These are phyloP conservation scores for Saccharum hybrid DNA, from an alignment of 202 grass and related monocot species.

Conservation along the genomic window DNA sequence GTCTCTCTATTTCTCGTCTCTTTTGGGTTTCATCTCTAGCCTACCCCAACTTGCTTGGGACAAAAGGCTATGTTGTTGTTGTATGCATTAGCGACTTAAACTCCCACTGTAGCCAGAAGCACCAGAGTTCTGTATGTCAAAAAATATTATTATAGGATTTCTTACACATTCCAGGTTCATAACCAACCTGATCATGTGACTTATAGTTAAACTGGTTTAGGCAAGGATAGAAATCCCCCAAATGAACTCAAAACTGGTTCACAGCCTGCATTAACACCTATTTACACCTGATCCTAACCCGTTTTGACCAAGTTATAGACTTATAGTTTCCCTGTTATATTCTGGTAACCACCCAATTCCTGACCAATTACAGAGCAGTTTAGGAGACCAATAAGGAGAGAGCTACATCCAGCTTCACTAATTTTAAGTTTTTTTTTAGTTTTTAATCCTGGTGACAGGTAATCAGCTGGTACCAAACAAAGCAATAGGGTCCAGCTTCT, in stretches of 20 bases:
- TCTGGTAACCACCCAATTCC: not conserved
- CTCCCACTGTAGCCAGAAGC: not conserved
- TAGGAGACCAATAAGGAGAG: not conserved
- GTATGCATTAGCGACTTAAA: not conserved
- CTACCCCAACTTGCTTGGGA: no score
- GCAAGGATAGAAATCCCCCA: not conserved
- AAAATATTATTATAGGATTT: not conserved
- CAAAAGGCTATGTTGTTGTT: no score
- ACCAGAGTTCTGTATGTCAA: conserved; percentile 18
- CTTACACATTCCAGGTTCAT: not conserved
- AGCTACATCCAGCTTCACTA: not conserved
- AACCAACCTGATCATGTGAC: not conserved
- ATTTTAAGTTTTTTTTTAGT: not conserved
- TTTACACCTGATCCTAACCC: not conserved
- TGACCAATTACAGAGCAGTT: not conserved
- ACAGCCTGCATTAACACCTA: not conserved
- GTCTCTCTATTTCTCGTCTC: no score
- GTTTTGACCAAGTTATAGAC: not conserved
- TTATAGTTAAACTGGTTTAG: not conserved
- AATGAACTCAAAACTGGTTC: not conserved
- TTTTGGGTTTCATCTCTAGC: no score
- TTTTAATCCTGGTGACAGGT: not conserved
- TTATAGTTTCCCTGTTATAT: not conserved
- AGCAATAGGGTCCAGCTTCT: not conserved
- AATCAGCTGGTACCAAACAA: conserved; percentile 23